Conservation (phyloP, 192 early-diverging fungal species). For the Coemansia sp. region DNA sequence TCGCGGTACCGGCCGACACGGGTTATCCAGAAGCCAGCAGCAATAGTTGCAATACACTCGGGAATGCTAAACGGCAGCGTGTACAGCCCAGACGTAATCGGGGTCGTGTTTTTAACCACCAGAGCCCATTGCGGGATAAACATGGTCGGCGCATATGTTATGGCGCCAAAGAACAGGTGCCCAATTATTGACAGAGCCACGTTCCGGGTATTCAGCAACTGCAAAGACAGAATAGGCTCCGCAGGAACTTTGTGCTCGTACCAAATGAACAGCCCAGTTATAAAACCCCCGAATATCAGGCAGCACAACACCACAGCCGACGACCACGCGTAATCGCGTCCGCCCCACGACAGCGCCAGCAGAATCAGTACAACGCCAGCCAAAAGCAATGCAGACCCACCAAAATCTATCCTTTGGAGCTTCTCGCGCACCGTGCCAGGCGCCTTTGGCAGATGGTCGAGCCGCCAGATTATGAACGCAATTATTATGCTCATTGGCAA, state of each 20-base stretch:
- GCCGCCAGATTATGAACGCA: slow-evolving; percentile 55
- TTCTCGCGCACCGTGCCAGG: slow-evolving; percentile 35
- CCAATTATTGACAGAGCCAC: slow-evolving; percentile 20
- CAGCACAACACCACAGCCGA: slow-evolving; percentile 50
- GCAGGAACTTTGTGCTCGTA: slow-evolving; percentile 56
- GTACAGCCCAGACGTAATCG: slow-evolving; percentile 24
- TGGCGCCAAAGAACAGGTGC: slow-evolving; percentile 29
- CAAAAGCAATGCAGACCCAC: slow-evolving; percentile 49
- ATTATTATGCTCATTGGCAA: slow-evolving; percentile 61
- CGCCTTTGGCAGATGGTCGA: slow-evolving; percentile 56
- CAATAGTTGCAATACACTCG: slow-evolving; percentile 43
- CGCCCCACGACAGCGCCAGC: slow-evolving; percentile 57
- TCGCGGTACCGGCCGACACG: slow-evolving; percentile 58
- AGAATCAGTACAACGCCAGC: slow-evolving; percentile 48
- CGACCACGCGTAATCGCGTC: slow-evolving; percentile 53
- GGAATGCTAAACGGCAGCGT: slow-evolving; percentile 20
- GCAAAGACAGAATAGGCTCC: slow-evolving; percentile 64
- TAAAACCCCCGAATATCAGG: slow-evolving; percentile 34
- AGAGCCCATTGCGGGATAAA: slow-evolving; percentile 44
- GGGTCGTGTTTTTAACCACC: slow-evolving; percentile 34
- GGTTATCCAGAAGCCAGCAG: slow-evolving; percentile 60
- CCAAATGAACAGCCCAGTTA: slow-evolving; percentile 48
- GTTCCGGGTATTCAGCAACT: slow-evolving; percentile 54
- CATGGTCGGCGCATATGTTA: slow-evolving; percentile 27
- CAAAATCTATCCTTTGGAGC: slow-evolving; percentile 55